A percentile compares a stretch with the other conserved stretches of the same genome.
Conservation (phyloP, 345 rosid species). For the Rubroshorea leprosula region DNA sequence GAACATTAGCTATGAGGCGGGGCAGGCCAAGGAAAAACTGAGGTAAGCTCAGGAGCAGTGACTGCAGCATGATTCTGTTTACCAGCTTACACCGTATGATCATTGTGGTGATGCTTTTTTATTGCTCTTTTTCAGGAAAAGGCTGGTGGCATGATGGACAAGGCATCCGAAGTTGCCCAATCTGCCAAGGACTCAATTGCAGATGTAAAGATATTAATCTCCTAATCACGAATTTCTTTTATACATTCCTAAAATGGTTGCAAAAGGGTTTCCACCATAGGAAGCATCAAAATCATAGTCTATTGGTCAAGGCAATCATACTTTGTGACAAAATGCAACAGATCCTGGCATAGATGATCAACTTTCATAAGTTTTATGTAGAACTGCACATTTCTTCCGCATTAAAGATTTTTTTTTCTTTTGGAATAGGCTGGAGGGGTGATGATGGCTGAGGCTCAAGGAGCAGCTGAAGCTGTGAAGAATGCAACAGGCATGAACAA, state of each 20-base stretch:
- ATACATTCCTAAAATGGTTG: too few species aligned
- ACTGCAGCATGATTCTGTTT: too few species aligned
- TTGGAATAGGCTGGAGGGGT: slow-evolving; percentile 47
- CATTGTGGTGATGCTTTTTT: neutral
- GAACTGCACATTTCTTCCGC: too few species aligned
- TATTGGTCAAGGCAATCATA: too few species aligned
- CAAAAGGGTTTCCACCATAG: too few species aligned
- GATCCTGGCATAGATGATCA: too few species aligned
- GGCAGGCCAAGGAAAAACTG: slow-evolving; percentile 52
- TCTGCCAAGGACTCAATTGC: slow-evolving; percentile 51
- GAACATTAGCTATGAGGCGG: slow-evolving; percentile 26
- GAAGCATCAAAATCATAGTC: too few species aligned
- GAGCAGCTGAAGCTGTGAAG: slow-evolving; percentile 59
- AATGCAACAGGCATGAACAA: slow-evolving; percentile 51
- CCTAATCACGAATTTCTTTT: too few species aligned
- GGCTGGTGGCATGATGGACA: slow-evolving; percentile 48
- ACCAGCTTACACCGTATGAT: too few species aligned
- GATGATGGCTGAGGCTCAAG: slow-evolving; percentile 49
- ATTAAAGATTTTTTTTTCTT: slow-evolving; percentile 6
- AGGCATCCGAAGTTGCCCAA: slow-evolving; percentile 51
- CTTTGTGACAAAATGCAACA: too few species aligned
- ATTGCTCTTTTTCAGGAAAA: slow-evolving; percentile 44
- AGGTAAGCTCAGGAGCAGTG: slow-evolving; percentile 25
- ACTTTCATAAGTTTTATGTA: too few species aligned
- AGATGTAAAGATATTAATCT: slow-evolving; percentile 45